Evolutionary conservation across 768 basidiomycete genomes (phyloP), one percentile per base, ranked within the genome.

Genomic region (Trametes elegans): DNA sequence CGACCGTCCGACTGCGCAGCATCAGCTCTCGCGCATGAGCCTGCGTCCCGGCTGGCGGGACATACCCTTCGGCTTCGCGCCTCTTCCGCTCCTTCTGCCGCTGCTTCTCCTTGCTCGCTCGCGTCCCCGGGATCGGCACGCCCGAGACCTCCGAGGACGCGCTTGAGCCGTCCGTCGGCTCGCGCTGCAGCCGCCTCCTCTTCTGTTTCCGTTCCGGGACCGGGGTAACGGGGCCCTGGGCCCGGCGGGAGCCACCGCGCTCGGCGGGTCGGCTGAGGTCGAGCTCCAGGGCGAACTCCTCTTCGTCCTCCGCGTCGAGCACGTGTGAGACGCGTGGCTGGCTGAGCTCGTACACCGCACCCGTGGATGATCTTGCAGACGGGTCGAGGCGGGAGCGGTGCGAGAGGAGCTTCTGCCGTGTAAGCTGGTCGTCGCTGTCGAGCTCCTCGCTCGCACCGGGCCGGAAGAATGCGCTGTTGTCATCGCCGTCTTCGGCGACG

Each of bases 371-470:
- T n/a, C n/a, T n/a, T n/a, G n/a, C n/a, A n/a, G n/a, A n/a, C n/a
- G n/a, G n/a, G n/a, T n/a, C n/a, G n/a, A n/a, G n/a, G n/a, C n/a
- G 7, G 13, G 28, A 16, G 26, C 9, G 3, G 39, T n/a, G n/a
- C n/a, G n/a, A 18, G 3, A 52, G 54, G 1, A 59, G 41, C 24
- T 29, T 57, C 26, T 21, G 18, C 14, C 34, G 43, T 19, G 21
- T 40, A n/a, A 53, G 58, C 53, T 54, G 28, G 51, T 63, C 62
- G 47, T 63, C 62, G 43, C 55, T 60, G 29, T 63, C 62, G 9
- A 63, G 46, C 27, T 57, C 51, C 14, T 49, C 57, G 27, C 32
- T 39, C 14, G 39, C 35, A 40, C 19, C 24, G 34, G n/a, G 14
- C 28, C 39, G 21, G 52, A 49, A 48, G 19, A n/a, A 1, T 19